Evolutionary conservation across 768 basidiomycete species (phyloP).

Genomic region (Termitomyces sp.): DNA sequence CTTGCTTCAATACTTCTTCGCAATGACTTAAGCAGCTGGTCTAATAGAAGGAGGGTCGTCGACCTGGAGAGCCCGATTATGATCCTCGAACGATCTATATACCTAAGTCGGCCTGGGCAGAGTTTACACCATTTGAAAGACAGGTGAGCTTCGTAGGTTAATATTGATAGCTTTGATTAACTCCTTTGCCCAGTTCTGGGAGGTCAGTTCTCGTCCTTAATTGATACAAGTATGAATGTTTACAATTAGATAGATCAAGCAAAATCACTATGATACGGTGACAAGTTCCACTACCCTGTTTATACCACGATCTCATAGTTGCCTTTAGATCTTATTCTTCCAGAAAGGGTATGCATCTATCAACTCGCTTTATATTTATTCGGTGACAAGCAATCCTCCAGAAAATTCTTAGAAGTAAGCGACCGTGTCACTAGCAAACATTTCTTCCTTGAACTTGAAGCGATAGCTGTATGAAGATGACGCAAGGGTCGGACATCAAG

Average conservation of each 20-base stretch:
- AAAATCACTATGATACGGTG: conserved; percentile 94
- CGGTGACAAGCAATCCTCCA: conserved; percentile 16
- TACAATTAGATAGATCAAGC: conserved; percentile 66
- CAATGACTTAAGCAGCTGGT: conserved; percentile 1
- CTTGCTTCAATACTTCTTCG: not conserved
- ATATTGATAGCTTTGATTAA: not conserved
- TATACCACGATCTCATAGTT: conserved; percentile 12
- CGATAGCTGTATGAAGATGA: conserved; percentile 61
- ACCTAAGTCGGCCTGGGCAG: conserved; percentile 62
- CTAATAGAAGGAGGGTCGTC: conserved; percentile 68
- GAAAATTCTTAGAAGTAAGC: conserved; percentile 75
- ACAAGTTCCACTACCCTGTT: conserved; percentile 9
- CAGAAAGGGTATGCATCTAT: conserved; percentile 76
- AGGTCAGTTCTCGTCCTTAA: conserved; percentile 34
- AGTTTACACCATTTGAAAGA: conserved; percentile 94
- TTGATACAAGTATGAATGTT: not conserved
- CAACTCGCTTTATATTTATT: not conserved
- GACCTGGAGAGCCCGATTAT: conserved; percentile 79
- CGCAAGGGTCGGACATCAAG: conserved; percentile 85
- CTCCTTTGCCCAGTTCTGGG: conserved; percentile 54
- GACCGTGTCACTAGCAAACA: not conserved
- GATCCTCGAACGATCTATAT: conserved; percentile 87
- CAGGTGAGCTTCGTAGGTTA: conserved; percentile 41
- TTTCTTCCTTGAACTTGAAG: not conserved
- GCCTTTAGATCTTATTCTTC: conserved; percentile 78